Evolutionary conservation across 139 green algal genomes (phyloP).

Genomic region (Gonium pectorale): DNA sequence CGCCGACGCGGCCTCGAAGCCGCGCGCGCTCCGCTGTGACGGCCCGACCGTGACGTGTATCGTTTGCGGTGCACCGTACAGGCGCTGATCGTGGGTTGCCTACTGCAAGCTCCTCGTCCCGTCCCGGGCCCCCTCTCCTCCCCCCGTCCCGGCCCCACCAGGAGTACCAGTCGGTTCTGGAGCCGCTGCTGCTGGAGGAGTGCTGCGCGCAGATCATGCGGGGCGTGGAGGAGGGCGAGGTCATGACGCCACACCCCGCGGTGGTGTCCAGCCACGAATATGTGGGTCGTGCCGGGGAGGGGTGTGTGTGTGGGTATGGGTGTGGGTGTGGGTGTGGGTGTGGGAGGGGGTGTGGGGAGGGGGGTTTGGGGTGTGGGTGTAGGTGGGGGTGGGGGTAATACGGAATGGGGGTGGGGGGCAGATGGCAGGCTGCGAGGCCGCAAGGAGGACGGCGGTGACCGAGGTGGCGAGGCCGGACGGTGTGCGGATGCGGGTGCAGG

Average conservation of each 20-base stretch:
- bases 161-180: conserved; percentile 77
- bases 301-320: too few relatives aligned
- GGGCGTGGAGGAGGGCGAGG: conserved; percentile 78
- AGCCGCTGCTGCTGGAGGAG: conserved; percentile 90
- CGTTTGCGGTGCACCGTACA: too few relatives aligned
- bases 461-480: too few relatives aligned
- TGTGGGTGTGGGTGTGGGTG: too few relatives aligned
- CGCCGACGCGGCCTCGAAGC: too few relatives aligned
- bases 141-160: conserved; percentile 2
- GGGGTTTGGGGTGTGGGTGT: too few relatives aligned
- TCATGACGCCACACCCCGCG: conserved; percentile 65
- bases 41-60: not conserved
- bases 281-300: conserved; percentile 12
- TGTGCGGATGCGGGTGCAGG: too few relatives aligned
- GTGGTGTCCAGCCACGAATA: conserved; percentile 56
- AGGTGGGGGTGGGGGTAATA: too few relatives aligned
- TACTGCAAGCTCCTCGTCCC: not conserved
- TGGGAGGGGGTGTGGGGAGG: not conserved
- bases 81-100: too few relatives aligned
- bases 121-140: not conserved
- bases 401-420: too few relatives aligned
- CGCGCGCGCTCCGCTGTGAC: not conserved
- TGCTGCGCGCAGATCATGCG: conserved; percentile 77
- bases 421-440: too few relatives aligned
- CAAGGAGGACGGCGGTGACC: too few relatives aligned